Evolutionary conservation across 257 asterid genomes (phyloP).

Genomic region (Solanum dulcamara): DNA sequence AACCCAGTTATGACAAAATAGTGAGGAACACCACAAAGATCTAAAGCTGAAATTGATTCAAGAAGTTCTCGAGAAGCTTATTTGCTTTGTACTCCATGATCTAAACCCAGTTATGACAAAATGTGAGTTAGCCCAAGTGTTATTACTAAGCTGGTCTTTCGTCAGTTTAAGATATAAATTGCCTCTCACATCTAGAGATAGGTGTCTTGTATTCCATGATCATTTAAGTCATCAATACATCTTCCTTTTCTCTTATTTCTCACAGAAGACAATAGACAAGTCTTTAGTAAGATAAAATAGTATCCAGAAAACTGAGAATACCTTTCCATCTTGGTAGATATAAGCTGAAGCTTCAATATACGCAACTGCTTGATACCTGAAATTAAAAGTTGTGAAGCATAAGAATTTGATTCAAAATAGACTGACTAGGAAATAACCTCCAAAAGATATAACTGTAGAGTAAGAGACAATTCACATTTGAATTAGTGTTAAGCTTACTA

Average conservation of each 20-base stretch:
- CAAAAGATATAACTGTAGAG: background rate
- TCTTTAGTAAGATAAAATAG: background rate
- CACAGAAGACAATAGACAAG: background rate
- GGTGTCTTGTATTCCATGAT: background rate
- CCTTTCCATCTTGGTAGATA: constrained; percentile 99
- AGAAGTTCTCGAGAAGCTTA: background rate
- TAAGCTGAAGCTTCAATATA: constrained; percentile 90
- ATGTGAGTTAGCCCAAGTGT: background rate
- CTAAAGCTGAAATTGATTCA: background rate
- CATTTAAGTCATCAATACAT: background rate
- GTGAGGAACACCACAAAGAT: background rate
- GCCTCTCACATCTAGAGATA: background rate
- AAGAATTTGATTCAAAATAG: background rate
- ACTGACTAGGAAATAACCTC: background rate
- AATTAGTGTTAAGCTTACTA: background rate
- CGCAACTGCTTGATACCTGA: constrained; percentile 95
- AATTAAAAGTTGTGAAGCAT: constrained; percentile 14
- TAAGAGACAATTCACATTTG: background rate
- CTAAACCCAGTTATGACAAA: background rate
- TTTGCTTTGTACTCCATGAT: background rate
- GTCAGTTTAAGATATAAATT: background rate
- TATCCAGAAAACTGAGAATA: constrained; percentile 14
- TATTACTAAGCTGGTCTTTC: background rate
- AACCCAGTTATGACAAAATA: background rate
- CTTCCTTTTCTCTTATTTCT: background rate